phyloP scores from a whole-genome alignment of 2,329 filamentous ascomycete species.

The Aspergillus aculeatinus region DNA sequence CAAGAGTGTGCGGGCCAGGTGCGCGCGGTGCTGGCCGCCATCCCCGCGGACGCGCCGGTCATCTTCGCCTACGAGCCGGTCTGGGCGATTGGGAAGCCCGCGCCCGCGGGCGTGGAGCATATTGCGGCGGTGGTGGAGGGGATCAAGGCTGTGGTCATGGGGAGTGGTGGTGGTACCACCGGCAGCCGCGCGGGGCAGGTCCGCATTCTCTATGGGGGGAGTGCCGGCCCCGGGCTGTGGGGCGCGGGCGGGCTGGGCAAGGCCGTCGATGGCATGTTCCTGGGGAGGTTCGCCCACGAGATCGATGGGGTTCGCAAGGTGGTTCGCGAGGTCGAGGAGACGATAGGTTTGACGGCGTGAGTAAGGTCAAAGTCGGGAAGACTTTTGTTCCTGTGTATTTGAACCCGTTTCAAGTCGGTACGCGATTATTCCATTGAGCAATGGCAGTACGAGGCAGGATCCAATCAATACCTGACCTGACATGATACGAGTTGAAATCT shows the following conservation, averaged over 20 bases:
- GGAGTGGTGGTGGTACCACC: conserved; percentile 30
- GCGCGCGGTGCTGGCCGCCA: conserved; percentile 58
- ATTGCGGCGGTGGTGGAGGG: conserved; percentile 68
- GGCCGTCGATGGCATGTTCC: conserved; percentile 75
- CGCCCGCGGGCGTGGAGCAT: conserved; percentile 70
- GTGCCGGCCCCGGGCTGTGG: conserved; percentile 77
- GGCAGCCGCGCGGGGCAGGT: conserved; percentile 54
- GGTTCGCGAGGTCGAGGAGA: conserved; percentile 65
- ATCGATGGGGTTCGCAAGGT: conserved; percentile 69
- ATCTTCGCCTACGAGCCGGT: conserved; percentile 85
- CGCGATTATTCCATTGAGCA: too few species aligned
- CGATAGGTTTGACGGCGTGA: conserved; percentile 20
- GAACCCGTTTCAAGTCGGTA: too few species aligned
- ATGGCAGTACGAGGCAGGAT: too few species aligned
- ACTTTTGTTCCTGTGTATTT: too few species aligned
- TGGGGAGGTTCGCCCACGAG: conserved; percentile 80
- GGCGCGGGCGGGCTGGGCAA: conserved; percentile 54
- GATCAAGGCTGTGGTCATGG: conserved; percentile 53
- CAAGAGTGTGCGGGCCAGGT: conserved; percentile 67
- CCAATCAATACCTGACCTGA: neutral
- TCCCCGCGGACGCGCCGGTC: conserved; percentile 65
- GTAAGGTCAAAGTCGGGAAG: neutral
- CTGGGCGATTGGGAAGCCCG: conserved; percentile 77
- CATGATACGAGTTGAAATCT: neutral
- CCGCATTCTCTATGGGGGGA: conserved; percentile 78